Percentiles rank a stretch among this genome's conserved stretches.
These are phyloP conservation scores for Solanum pinnatisectum DNA, from an alignment of 257 asterid species.

Conservation along the genomic window DNA sequence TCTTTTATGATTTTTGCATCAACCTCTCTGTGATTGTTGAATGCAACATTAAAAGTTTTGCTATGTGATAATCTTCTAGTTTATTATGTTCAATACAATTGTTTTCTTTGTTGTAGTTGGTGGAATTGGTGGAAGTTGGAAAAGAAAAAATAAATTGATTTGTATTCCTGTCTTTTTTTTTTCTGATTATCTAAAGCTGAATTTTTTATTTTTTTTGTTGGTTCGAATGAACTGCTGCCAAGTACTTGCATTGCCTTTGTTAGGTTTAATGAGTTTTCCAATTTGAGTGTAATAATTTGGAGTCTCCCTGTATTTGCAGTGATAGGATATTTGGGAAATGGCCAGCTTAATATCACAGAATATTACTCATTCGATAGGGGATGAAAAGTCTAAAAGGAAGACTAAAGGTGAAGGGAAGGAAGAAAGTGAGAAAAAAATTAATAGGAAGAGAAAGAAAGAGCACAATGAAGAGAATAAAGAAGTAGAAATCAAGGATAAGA, in stretches of 20 bases:
- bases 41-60: too few species aligned
- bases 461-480: conserved; percentile 16
- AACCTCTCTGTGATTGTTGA: too few species aligned
- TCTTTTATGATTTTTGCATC: too few species aligned
- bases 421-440: conserved; percentile 13
- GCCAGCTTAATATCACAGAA: conserved; percentile 77
- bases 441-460: conserved; percentile 42
- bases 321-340: conserved; percentile 4
- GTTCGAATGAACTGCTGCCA: background rate
- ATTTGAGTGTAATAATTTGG: background rate
- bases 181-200: too few species aligned
- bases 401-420: conserved; percentile 20
- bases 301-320: background rate
- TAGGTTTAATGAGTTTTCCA: background rate
- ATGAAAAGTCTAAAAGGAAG: conserved; percentile 32
- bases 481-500: conserved; percentile 39
- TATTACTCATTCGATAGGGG: conserved; percentile 23
- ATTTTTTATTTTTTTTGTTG: background rate
- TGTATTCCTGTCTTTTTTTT: too few species aligned
- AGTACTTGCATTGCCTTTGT: background rate
- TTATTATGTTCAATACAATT: too few species aligned
- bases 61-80: too few species aligned
- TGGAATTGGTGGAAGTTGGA: too few species aligned
- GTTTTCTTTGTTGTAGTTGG: too few species aligned
- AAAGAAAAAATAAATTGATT: too few species aligned